Evolutionary conservation across 2,329 filamentous ascomycete genomes (phyloP), one percentile per base, ranked within the genome.

Genomic region (Aureobasidium sp.): DNA sequence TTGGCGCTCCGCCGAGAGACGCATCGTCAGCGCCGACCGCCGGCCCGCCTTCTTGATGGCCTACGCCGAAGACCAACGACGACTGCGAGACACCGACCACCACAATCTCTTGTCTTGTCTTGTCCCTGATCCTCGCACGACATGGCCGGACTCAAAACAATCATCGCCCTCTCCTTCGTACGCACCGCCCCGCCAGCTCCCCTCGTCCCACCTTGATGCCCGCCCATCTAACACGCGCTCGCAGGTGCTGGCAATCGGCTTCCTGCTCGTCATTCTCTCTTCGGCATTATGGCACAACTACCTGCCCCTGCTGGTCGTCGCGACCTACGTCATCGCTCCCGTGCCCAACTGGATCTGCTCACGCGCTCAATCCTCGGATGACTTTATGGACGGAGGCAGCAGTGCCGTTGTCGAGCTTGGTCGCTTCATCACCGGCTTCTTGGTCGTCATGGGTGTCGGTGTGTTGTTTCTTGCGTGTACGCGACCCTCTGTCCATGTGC

Each of bases 361-460:
- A 62, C 85, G 88, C 71, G 91, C 86, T 70, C 82, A 89, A 59
- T 94, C 90, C 68, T 87, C 88, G 4, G 91, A 98, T 79, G 93
- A 98, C 71, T 97, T 97, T 64, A 90, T 94, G 80, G 93, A 87
- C 60, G 79, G 83, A 70, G 81, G 85, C 22, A 90, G 82, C 54
- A 90, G 82, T 60, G 89, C 87, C 1, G 76, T 95, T n/a, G 79
- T 96, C 48, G 93, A 98, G 68, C 84, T 98, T 63, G 93, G 93
- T 30, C 80, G 90, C 58, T 98, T 97, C 75, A 79, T 89, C 64
- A 98, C 93, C 0, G 93, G 91, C 0, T 97, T 97, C 69, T 77
- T 98, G 67, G 91, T 97, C 7, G 81, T 97, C 30, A 97, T 97
- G 91, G 93, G 93, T 51, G 86, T 97, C 72, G 90, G 90, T 96